Percentiles rank a stretch among this genome's conserved stretches.
phyloP scores from a whole-genome alignment of 179 eudicot genomes.

The Camellia oleifera region DNA sequence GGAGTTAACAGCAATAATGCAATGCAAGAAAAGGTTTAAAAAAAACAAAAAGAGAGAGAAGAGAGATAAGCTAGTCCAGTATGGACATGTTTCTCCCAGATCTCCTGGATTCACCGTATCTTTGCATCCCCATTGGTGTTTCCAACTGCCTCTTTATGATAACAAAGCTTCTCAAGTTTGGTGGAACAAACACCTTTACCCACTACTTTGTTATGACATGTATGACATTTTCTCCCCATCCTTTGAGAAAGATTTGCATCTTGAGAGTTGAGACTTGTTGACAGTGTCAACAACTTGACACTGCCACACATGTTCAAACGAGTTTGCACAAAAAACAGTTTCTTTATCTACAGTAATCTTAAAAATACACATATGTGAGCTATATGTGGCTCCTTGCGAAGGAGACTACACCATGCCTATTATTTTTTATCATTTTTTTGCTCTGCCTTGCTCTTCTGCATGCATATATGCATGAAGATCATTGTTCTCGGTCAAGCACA shows the following conservation, averaged over 20 bases:
- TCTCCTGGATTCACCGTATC: background rate
- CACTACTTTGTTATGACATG: background rate
- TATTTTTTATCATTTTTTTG: background rate
- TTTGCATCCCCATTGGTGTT: background rate
- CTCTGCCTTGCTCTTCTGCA: background rate
- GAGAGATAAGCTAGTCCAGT: background rate
- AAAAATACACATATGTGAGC: background rate
- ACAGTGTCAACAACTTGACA: background rate
- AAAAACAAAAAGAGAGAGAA: background rate
- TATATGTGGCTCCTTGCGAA: background rate
- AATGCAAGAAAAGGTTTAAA: background rate
- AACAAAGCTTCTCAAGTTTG: conserved; percentile 1
- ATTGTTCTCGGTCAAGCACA: background rate
- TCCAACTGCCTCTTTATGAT: background rate
- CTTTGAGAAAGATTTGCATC: background rate
- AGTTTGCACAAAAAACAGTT: background rate
- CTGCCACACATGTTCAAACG: background rate
- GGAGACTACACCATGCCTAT: background rate
- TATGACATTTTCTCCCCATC: background rate
- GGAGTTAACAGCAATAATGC: background rate
- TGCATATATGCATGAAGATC: background rate
- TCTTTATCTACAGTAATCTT: background rate
- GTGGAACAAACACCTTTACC: background rate
- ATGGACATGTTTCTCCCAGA: background rate
- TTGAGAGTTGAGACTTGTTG: background rate